Evolutionary conservation across 208 protist species (phyloP).

Genomic region (Crithidia brevicula): DNA sequence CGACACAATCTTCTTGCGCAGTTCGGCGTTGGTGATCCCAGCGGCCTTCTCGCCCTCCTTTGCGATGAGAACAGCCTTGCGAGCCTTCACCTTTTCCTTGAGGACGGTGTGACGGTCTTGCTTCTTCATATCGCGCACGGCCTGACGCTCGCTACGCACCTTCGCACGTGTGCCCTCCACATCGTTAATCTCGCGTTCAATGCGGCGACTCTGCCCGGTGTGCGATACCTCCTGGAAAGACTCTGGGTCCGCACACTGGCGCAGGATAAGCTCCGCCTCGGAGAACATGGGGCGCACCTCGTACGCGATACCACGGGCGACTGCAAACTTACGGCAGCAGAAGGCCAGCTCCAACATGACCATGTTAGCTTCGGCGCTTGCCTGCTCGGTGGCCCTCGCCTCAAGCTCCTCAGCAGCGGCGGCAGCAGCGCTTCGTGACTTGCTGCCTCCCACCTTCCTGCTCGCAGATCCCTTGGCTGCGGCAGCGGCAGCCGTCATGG

Average conservation of each 20-base stretch:
- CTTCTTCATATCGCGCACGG: slow-evolving; percentile 51
- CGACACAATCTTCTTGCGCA: slow-evolving; percentile 43
- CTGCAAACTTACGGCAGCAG: slow-evolving; percentile 69
- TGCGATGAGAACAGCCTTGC: slow-evolving; percentile 20
- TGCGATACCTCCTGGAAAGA: slow-evolving; percentile 48
- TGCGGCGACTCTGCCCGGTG: slow-evolving; percentile 56
- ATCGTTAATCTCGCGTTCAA: slow-evolving; percentile 83
- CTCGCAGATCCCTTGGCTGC: slow-evolving; percentile 1
- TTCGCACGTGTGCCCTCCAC: slow-evolving; percentile 65
- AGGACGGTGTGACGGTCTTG: slow-evolving; percentile 23
- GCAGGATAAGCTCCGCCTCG: slow-evolving; percentile 79
- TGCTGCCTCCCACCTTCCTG: slow-evolving; percentile 16
- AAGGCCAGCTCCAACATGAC: slow-evolving; percentile 54
- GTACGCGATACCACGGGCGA: slow-evolving; percentile 52
- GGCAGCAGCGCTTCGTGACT: slow-evolving; percentile 4
- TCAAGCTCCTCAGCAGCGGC: slow-evolving; percentile 22
- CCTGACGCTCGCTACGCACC: slow-evolving; percentile 56
- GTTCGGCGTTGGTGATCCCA: slow-evolving; percentile 18
- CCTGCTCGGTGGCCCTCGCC: slow-evolving; percentile 24
- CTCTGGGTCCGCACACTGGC: slow-evolving; percentile 62
- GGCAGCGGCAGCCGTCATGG: slow-evolving; percentile 7
- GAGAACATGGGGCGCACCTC: slow-evolving; percentile 83
- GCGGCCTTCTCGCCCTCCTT: slow-evolving; percentile 28
- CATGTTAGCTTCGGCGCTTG: slow-evolving; percentile 30
- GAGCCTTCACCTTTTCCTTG: slow-evolving; percentile 32